Evolutionary conservation across 768 basidiomycete genomes (phyloP).

Genomic region (Hebeloma cylindrosporum): DNA sequence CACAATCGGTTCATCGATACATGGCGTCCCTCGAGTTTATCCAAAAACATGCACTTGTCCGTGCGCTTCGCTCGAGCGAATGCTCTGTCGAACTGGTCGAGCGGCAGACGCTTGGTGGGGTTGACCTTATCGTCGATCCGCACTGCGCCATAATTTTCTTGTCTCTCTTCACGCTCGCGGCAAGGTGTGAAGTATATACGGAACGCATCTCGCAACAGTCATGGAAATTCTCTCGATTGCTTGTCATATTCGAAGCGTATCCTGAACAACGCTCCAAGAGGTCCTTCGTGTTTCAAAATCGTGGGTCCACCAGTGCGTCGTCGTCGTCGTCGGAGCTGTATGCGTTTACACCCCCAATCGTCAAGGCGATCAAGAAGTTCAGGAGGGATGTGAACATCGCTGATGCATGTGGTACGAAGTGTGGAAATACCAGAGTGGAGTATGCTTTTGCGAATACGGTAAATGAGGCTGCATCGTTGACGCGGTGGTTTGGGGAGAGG

Average conservation of each 20-base stretch:
- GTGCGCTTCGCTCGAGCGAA: conserved; percentile 42
- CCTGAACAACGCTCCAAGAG: conserved; percentile 43
- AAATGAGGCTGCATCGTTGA: conserved; percentile 54
- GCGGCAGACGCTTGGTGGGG: conserved; percentile 56
- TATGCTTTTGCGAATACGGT: conserved; percentile 66
- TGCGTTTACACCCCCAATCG: conserved; percentile 63
- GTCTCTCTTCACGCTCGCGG: conserved; percentile 48
- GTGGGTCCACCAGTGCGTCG: background rate
- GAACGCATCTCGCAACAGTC: conserved; percentile 51
- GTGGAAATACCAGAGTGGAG: conserved; percentile 40
- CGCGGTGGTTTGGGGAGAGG: conserved; percentile 58
- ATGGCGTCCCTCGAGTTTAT: conserved; percentile 67
- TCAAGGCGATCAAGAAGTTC: conserved; percentile 71
- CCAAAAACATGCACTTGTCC: conserved; percentile 64
- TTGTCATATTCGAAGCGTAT: conserved; percentile 70
- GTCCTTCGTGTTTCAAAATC: conserved; percentile 5
- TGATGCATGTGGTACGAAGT: conserved; percentile 57
- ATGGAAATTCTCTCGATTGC: conserved; percentile 57
- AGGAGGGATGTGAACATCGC: conserved; percentile 60
- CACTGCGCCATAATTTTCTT: conserved; percentile 56
- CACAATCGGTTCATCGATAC: conserved; percentile 54
- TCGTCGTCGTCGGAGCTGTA: conserved; percentile 26
- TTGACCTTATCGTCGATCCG: conserved; percentile 68
- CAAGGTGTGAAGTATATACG: conserved; percentile 45
- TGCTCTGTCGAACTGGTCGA: conserved; percentile 63